Conservation (phyloP, 495 filamentous ascomycete genomes). For the Aspergillus haitiensis region DNA sequence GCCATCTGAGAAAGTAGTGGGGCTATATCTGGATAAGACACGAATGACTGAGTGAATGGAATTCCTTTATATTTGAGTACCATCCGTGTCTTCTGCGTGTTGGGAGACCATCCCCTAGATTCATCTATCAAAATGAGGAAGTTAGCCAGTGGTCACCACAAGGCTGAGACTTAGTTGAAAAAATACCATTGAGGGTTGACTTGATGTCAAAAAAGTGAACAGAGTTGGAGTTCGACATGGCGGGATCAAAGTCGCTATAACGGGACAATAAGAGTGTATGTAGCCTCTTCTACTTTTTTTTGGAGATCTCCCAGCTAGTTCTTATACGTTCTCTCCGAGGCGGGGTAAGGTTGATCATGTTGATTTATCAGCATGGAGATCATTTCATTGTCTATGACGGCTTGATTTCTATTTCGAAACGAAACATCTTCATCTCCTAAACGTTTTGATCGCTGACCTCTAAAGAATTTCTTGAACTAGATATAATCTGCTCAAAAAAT, state of each 20-base stretch:
- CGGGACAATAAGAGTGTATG: not conserved
- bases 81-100: constrained; percentile 41
- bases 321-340: not conserved
- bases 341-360: not conserved
- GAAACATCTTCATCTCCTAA: no score
- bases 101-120: constrained; percentile 40
- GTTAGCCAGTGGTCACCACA: not conserved
- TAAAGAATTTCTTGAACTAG: no score
- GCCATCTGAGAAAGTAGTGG: constrained; percentile 31
- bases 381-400: no score
- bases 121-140: constrained; percentile 25
- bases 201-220: constrained; percentile 45
- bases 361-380: not conserved
- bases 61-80: constrained; percentile 45
- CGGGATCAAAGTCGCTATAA: constrained; percentile 2
- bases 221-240: constrained; percentile 32
- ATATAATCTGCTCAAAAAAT: no score
- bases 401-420: no score
- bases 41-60: constrained; percentile 43
- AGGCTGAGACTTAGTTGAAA: not conserved
- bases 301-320: not conserved
- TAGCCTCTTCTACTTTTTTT: not conserved
- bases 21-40: constrained; percentile 45
- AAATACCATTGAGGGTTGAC: constrained; percentile 36
- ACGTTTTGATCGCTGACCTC: no score